Evolutionary conservation across 2,329 filamentous ascomycete genomes (phyloP).

Genomic region (Phialophora verrucosa): DNA sequence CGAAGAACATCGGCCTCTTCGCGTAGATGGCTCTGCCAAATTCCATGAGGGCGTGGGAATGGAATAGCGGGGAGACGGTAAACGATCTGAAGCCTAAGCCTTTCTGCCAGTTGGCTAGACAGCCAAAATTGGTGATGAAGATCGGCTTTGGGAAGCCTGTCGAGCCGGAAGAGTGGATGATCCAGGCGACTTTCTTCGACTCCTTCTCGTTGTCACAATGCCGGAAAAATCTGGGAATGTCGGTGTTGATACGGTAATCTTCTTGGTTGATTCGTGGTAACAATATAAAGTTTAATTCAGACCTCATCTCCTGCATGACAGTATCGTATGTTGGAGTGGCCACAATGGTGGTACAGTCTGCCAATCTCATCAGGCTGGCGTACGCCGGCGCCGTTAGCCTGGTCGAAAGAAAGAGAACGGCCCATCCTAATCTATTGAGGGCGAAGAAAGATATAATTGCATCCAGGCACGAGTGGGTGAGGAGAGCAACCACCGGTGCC

Average conservation of each 20-base stretch:
- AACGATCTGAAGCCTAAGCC: slow-evolving; percentile 27
- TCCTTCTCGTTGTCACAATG: slow-evolving; percentile 40
- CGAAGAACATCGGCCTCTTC: slow-evolving; percentile 58
- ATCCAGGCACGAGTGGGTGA: slow-evolving; percentile 22
- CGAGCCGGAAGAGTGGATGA: slow-evolving; percentile 57
- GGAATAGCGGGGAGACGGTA: slow-evolving; percentile 63
- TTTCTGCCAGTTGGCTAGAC: slow-evolving; percentile 28
- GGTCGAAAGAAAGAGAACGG: slow-evolving; percentile 60
- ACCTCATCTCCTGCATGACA: neutral
- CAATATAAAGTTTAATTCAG: neutral
- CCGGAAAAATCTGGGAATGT: slow-evolving; percentile 32
- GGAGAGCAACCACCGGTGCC: slow-evolving; percentile 1
- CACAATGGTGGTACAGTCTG: slow-evolving; percentile 43
- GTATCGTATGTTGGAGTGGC: neutral
- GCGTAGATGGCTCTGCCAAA: slow-evolving; percentile 60
- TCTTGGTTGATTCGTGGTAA: slow-evolving; percentile 6
- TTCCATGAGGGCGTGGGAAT: slow-evolving; percentile 64
- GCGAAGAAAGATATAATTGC: slow-evolving; percentile 47
- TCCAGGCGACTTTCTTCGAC: slow-evolving; percentile 45
- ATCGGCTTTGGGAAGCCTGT: slow-evolving; percentile 56
- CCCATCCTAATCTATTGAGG: slow-evolving; percentile 61
- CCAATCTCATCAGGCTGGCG: slow-evolving; percentile 45
- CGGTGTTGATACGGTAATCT: neutral
- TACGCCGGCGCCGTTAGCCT: slow-evolving; percentile 59
- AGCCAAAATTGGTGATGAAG: slow-evolving; percentile 47